phyloP scores from a whole-genome alignment of 2,329 filamentous ascomycete genomes.

The Colletotrichum melonis region DNA sequence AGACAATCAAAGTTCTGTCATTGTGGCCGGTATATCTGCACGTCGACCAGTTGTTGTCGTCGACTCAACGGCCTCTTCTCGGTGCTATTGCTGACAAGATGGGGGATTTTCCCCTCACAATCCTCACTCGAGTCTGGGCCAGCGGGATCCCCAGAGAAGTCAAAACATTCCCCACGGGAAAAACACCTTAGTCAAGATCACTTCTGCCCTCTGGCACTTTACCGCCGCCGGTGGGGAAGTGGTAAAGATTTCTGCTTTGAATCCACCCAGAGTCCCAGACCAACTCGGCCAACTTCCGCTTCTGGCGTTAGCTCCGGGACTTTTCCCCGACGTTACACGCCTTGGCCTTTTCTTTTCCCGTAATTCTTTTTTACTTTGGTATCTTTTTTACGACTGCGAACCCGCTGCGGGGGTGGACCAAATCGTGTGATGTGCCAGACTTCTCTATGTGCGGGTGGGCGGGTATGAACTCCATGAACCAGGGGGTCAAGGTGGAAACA shows the following conservation, averaged over 20 bases:
- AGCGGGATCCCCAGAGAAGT: constrained; percentile 31
- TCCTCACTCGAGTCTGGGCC: constrained; percentile 6
- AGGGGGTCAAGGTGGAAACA: background rate
- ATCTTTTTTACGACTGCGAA: constrained; percentile 3
- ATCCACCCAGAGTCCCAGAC: background rate
- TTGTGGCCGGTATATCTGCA: background rate
- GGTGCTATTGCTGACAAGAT: background rate
- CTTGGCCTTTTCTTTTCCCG: background rate
- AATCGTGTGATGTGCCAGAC: constrained; percentile 2
- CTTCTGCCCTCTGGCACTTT: background rate
- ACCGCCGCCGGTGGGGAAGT: background rate
- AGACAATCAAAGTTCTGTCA: background rate
- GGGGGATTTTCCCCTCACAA: constrained; percentile 28
- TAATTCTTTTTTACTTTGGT: too few relatives aligned
- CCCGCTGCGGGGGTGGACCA: constrained; percentile 25
- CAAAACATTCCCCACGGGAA: constrained; percentile 21
- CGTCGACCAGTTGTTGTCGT: background rate
- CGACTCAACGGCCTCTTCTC: background rate
- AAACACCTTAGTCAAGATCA: constrained; percentile 23
- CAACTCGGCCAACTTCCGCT: constrained; percentile 33
- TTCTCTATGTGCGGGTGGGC: background rate
- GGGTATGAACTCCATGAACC: constrained; percentile 1
- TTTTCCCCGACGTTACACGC: constrained; percentile 14
- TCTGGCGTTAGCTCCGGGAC: constrained; percentile 18
- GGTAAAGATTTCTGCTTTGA: constrained; percentile 23